Conservation (phyloP, 441 rosid genomes). For the Macaranga tanarius region DNA sequence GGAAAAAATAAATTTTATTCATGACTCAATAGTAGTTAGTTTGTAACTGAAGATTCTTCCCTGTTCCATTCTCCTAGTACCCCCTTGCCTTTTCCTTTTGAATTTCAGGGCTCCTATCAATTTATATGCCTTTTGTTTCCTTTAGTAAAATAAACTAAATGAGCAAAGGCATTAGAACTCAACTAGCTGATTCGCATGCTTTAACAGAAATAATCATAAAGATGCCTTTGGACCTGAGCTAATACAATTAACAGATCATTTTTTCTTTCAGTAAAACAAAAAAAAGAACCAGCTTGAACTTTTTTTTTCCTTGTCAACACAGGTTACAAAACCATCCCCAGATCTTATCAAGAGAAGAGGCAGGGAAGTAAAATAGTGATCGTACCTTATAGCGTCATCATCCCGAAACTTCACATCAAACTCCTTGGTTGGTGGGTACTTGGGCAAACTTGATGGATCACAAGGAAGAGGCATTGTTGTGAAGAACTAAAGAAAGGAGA, state of each 20-base stretch:
- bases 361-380: not conserved
- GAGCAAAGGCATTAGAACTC: not conserved
- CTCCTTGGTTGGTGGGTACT: conserved; percentile 81
- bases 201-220: not conserved
- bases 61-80: not conserved
- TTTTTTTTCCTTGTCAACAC: not conserved
- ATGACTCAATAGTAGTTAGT: too few relatives aligned
- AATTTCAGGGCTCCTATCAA: not conserved
- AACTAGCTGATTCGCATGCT: not conserved
- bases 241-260: not conserved
- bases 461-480: conserved; percentile 71
- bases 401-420: conserved; percentile 67
- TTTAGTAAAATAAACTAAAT: not conserved
- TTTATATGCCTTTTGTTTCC: not conserved
- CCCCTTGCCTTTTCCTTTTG: not conserved
- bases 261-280: not conserved
- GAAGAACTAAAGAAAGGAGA: conserved; percentile 54
- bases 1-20: not conserved
- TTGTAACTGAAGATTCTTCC: conserved; percentile 3
- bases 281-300: not conserved
- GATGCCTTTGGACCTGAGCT: not conserved
- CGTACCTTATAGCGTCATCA: conserved; percentile 68
- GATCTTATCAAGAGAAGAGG: conserved; percentile 11
- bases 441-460: conserved; percentile 77
- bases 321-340: not conserved